phyloP scores from a whole-genome alignment of 345 rosid species.

The Syzygium aromaticum region DNA sequence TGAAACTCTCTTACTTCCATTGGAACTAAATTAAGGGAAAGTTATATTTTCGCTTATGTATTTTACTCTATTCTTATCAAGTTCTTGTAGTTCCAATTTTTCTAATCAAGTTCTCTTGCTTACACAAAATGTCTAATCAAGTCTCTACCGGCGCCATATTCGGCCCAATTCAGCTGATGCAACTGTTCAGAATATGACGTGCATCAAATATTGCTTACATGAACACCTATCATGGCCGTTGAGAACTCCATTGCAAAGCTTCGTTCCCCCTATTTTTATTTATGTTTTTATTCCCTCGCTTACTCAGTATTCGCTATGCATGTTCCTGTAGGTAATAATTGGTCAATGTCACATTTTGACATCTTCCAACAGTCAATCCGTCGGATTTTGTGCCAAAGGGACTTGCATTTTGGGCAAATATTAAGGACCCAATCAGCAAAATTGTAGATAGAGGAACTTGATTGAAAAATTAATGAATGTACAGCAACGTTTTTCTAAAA shows the following conservation, averaged over 20 bases:
- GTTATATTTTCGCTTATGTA: background rate
- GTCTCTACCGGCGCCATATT: background rate
- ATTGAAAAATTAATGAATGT: background rate
- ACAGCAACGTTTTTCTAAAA: background rate
- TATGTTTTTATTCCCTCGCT: too few species aligned
- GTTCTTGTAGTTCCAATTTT: background rate
- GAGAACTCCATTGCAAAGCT: too few species aligned
- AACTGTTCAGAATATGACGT: background rate
- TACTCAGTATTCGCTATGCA: background rate
- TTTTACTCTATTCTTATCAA: background rate
- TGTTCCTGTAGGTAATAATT: background rate
- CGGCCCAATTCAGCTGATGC: background rate
- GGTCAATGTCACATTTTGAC: background rate
- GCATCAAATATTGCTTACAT: too few species aligned
- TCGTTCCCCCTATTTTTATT: too few species aligned
- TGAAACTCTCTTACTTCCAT: background rate
- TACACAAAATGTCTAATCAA: background rate
- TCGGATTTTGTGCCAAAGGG: background rate
- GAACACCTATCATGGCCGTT: too few species aligned
- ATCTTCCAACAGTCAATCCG: background rate
- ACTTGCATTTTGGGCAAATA: background rate
- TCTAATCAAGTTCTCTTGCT: background rate
- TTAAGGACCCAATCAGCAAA: background rate
- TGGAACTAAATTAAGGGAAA: background rate
- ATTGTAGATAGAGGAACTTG: background rate